Evolutionary conservation across 192 early-diverging fungal species (phyloP), one percentile per base, ranked within the genome.

Genomic region (Mortierella claussenii): DNA sequence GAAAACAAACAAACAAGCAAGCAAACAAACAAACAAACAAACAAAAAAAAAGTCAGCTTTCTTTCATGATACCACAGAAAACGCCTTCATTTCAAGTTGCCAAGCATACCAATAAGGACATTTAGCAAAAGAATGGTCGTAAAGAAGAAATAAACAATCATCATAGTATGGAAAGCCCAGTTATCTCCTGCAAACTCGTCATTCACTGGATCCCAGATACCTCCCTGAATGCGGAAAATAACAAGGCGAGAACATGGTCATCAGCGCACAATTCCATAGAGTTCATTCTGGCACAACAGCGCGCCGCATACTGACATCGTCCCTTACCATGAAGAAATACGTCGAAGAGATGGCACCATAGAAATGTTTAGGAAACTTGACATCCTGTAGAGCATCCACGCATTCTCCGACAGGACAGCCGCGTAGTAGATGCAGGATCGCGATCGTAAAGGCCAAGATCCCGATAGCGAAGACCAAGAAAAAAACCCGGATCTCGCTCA

Each of bases 91-190:
- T 12, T 32, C 32, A 54, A 7, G 34, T 43, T 2, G 7, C 40
- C 31, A 26, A 6, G 18, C 62, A 55, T 69, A 69, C 68, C 58
- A 36, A 69, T 69, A 33, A 69, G 59, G 1, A 69, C 59, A 21
- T 69, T 69, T 2, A 69, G 59, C 51, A 69, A 27, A 9, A 69
- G 53, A 30, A 69, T 60, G 26, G 44, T 51, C 26, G 68, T 61
- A 40, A 69, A 69, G 43, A 62, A 61, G 31, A 69, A 61, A 45
- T 69, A 69, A 20, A 46, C 27, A 4, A 69, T 55, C 68, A 69
- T 62, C 43, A 69, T 44, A 1, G 36, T 42, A 1, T 61, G 68
- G 45, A 69, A 62, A 0, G 51, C 43, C 50, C 53, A 69, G 26
- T 69, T 55, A 7, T 49, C 50, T 17, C 2, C 7, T 5, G 18